Conservation (phyloP, 441 rosid species). For the Populus trichocarpa region DNA sequence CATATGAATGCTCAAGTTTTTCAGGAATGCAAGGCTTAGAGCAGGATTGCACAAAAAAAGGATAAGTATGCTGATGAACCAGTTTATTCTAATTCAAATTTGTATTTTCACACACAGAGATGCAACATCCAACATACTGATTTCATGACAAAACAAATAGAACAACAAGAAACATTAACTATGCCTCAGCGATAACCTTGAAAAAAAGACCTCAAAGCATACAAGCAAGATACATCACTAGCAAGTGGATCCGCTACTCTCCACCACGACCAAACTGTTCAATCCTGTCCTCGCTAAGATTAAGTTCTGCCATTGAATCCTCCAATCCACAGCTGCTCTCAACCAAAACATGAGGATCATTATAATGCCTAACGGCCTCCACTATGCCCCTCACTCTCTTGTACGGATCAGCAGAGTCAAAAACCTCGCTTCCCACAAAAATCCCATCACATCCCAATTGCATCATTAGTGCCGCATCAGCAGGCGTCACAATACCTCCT, state of each 20-base stretch:
- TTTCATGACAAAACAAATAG: neutral
- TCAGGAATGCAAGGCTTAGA: neutral
- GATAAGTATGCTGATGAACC: neutral
- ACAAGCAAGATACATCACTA: constrained; percentile 20
- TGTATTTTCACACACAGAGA: constrained; percentile 10
- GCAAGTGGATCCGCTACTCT: constrained; percentile 16
- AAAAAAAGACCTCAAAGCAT: neutral
- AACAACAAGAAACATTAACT: constrained; percentile 2
- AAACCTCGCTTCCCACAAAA: constrained; percentile 62
- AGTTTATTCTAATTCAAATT: constrained; percentile 10
- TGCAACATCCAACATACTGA: constrained; percentile 7
- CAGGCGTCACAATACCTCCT: constrained; percentile 77
- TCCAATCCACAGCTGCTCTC: constrained; percentile 57
- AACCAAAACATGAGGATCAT: constrained; percentile 71
- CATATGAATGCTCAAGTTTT: neutral
- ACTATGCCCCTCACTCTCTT: constrained; percentile 55
- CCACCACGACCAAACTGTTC: constrained; percentile 34
- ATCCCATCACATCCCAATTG: constrained; percentile 85
- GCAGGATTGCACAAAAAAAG: neutral
- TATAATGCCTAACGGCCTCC: constrained; percentile 79
- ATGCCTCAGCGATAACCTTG: neutral
- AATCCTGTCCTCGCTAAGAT: constrained; percentile 48
- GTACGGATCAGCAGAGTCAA: constrained; percentile 53
- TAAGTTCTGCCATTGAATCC: constrained; percentile 46
- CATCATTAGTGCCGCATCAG: constrained; percentile 86